Evolutionary conservation across 768 basidiomycete genomes (phyloP).

Genomic region (Neoboletus subvelutipes): DNA sequence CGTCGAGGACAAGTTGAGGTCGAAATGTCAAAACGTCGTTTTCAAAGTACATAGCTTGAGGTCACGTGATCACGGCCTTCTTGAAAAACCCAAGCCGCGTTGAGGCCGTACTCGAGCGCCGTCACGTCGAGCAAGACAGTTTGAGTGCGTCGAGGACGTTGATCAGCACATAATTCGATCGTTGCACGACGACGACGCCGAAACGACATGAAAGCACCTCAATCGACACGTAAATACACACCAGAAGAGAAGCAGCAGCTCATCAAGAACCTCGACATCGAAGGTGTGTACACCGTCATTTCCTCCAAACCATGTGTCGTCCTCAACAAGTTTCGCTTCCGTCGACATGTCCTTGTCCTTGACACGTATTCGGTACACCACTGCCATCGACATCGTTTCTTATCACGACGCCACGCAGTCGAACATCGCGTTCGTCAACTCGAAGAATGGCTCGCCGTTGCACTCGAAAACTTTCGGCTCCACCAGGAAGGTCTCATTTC

Average conservation of each 20-base stretch:
- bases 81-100: background rate
- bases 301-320: background rate
- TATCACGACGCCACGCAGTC: conserved; percentile 40
- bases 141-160: background rate
- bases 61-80: conserved; percentile 9
- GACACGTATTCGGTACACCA: no score
- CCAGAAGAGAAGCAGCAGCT: conserved; percentile 75
- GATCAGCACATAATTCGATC: background rate
- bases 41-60: background rate
- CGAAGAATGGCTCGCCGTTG: conserved; percentile 70
- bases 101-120: background rate
- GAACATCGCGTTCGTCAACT: conserved; percentile 73
- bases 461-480: conserved; percentile 69
- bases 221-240: conserved; percentile 41
- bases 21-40: background rate
- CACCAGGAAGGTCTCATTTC: conserved; percentile 75
- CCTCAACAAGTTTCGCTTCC: background rate
- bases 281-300: conserved; percentile 47
- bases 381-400: background rate
- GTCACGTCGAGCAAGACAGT: background rate
- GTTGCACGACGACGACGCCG: background rate
- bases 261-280: conserved; percentile 74
- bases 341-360: no score
- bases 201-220: conserved; percentile 20
- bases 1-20: background rate